Conservation (phyloP, 1,139 yeast genomes). For the Debaryomycetaceae sp. region DNA sequence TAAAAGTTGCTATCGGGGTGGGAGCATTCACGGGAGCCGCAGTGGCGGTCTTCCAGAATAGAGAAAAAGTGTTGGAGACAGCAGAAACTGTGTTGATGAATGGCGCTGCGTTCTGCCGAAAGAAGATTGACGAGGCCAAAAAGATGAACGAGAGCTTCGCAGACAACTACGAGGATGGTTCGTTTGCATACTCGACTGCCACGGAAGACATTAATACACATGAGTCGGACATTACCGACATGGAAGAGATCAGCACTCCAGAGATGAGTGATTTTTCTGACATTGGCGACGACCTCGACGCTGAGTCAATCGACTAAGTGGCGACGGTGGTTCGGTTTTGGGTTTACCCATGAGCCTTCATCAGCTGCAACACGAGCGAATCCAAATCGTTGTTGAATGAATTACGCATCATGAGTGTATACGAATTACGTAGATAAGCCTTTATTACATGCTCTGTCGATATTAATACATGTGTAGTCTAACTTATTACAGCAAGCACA, state of each 20-base stretch:
- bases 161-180: constrained; percentile 23
- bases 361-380: not conserved
- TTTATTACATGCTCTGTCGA: not conserved
- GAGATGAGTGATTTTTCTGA: constrained; percentile 18
- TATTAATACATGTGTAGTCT: not conserved
- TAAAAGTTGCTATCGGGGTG: constrained; percentile 35
- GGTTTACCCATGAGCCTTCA: not conserved
- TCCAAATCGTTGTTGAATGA: not conserved
- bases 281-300: constrained; percentile 11
- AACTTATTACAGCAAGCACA: constrained; percentile 39
- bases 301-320: constrained; percentile 13
- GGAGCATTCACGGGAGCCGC: constrained; percentile 42
- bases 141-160: constrained; percentile 23
- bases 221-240: constrained; percentile 3
- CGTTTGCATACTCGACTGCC: constrained; percentile 10
- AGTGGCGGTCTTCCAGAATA: constrained; percentile 31
- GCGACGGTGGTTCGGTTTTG: not conserved
- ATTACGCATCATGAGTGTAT: not conserved
- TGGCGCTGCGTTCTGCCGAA: constrained; percentile 35
- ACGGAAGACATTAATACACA: constrained; percentile 6
- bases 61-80: constrained; percentile 29
- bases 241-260: constrained; percentile 26
- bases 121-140: constrained; percentile 21
- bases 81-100: constrained; percentile 30
- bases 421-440: not conserved